Evolutionary conservation across 2,329 filamentous ascomycete genomes (phyloP).

Genomic region (Fusarium pininemorale): DNA sequence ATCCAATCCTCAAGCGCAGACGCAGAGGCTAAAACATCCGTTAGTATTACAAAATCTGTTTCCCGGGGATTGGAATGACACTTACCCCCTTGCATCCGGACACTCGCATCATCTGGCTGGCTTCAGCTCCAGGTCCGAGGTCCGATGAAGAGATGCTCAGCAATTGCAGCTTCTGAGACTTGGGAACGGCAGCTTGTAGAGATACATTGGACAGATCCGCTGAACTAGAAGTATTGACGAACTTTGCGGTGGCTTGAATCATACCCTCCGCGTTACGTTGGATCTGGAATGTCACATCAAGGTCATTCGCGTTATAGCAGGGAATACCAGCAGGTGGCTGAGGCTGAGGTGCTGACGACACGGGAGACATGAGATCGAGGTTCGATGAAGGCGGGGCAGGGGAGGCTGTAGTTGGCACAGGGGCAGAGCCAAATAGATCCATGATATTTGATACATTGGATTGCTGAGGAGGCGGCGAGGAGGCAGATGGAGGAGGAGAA

Average conservation of each 20-base stretch:
- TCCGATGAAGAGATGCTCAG: slow-evolving; percentile 87
- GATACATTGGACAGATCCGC: slow-evolving; percentile 77
- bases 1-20: slow-evolving; percentile 85
- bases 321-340: slow-evolving; percentile 64
- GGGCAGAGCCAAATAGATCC: slow-evolving; percentile 77
- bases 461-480: slow-evolving; percentile 61
- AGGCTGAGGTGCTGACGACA: slow-evolving; percentile 53
- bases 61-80: slow-evolving; percentile 42
- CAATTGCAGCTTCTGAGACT: slow-evolving; percentile 92
- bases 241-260: slow-evolving; percentile 84
- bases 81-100: slow-evolving; percentile 88
- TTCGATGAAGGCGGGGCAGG: slow-evolving; percentile 53
- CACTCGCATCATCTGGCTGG: slow-evolving; percentile 90
- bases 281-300: slow-evolving; percentile 82
- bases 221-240: slow-evolving; percentile 78
- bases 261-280: slow-evolving; percentile 82
- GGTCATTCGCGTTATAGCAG: slow-evolving; percentile 87
- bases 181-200: slow-evolving; percentile 93
- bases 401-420: slow-evolving; percentile 49
- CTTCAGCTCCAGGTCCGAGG: slow-evolving; percentile 79
- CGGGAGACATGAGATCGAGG: slow-evolving; percentile 60
- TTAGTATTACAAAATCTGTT: background rate
- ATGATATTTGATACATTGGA: slow-evolving; percentile 79
- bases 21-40: slow-evolving; percentile 72
- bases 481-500: slow-evolving; percentile 49